These are phyloP conservation scores for Synchytrium microbalum DNA, from an alignment of 371 early-diverging fungal species.

Conservation along the genomic window DNA sequence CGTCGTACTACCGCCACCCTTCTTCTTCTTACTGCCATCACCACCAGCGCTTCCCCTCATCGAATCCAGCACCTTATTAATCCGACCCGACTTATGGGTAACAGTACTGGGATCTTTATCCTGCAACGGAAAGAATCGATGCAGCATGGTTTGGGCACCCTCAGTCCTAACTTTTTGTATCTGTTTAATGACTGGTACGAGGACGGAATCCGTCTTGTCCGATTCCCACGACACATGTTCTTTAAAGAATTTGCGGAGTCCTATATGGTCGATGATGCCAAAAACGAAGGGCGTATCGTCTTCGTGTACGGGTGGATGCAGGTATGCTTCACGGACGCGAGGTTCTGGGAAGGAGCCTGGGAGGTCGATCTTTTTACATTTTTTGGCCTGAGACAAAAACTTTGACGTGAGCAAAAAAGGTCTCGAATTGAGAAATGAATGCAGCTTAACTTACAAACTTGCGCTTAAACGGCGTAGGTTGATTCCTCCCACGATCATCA, in stretches of 20 bases:
- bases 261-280: conserved; percentile 78
- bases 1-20: not conserved
- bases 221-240: conserved; percentile 47
- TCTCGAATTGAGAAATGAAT: not conserved
- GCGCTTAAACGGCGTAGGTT: conserved; percentile 42
- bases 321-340: conserved; percentile 69
- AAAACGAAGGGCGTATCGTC: conserved; percentile 62
- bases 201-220: conserved; percentile 49
- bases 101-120: not conserved
- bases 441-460: conserved; percentile 46
- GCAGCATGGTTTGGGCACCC: conserved; percentile 7
- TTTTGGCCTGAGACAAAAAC: conserved; percentile 22
- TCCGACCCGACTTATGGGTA: not conserved
- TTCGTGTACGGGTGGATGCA: conserved; percentile 68
- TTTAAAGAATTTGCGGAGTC: conserved; percentile 54
- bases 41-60: not conserved
- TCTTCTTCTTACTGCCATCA: not conserved
- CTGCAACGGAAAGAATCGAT: not conserved
- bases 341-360: conserved; percentile 72
- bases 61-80: not conserved
- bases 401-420: not conserved
- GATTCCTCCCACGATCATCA: conserved; percentile 15
- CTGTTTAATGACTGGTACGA: conserved; percentile 73
- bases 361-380: conserved; percentile 29
- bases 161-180: conserved; percentile 40